Percentiles rank a stretch among this genome's conserved stretches.
phyloP scores from a whole-genome alignment of 2,329 filamentous ascomycete species.

The Emergomyces pasteurianus region DNA sequence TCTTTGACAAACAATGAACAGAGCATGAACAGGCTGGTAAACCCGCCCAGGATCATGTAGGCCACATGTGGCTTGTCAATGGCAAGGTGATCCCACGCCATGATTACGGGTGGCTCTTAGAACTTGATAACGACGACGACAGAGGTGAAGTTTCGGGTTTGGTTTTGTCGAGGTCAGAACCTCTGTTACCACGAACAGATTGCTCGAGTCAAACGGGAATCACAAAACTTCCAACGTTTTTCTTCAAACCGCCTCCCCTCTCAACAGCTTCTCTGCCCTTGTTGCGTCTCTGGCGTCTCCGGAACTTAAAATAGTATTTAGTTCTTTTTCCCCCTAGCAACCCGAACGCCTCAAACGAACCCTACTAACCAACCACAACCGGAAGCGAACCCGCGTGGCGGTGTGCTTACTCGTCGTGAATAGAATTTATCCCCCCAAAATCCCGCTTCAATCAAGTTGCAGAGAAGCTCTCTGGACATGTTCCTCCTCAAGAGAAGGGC shows the following conservation, averaged over 20 bases:
- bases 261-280: neutral
- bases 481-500: neutral
- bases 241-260: neutral
- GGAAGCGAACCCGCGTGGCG: neutral
- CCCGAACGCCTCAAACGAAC: neutral
- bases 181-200: no score
- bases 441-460: neutral
- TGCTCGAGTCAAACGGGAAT: neutral
- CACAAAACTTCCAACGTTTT: neutral
- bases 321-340: neutral
- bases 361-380: neutral
- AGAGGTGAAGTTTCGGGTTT: neutral
- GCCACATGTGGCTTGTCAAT: slow-evolving; percentile 95
- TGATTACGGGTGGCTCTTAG: slow-evolving; percentile 15
- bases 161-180: neutral
- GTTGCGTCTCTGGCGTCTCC: neutral
- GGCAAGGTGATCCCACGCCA: slow-evolving; percentile 41
- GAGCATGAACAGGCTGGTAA: slow-evolving; percentile 96
- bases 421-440: neutral
- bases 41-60: slow-evolving; percentile 95
- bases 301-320: neutral
- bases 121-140: neutral
- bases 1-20: slow-evolving; percentile 98
- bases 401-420: neutral
- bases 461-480: neutral